phyloP scores from a whole-genome alignment of 805 yeast genomes.

The Candida peoriensis region DNA sequence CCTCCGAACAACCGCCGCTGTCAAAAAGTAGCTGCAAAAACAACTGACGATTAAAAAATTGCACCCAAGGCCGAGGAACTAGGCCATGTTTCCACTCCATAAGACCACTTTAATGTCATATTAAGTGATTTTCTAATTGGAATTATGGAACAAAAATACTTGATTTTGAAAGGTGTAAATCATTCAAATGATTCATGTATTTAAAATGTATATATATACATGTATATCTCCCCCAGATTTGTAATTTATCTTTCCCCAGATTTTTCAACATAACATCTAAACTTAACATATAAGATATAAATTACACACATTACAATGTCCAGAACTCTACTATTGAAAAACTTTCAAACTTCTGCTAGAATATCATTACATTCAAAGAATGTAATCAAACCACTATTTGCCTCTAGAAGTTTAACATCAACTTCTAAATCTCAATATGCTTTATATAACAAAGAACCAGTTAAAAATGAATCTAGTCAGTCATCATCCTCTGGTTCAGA shows the following conservation, averaged over 20 bases:
- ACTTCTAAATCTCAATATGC: slow-evolving; percentile 16
- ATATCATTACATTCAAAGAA: slow-evolving; percentile 16
- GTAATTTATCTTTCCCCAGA: not conserved
- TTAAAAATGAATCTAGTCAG: slow-evolving; percentile 3
- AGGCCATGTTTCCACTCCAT: too few relatives aligned
- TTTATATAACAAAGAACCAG: slow-evolving; percentile 21
- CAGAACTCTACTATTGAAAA: slow-evolving; percentile 18
- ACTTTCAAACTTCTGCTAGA: slow-evolving; percentile 24
- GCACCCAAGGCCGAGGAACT: too few relatives aligned
- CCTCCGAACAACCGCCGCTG: too few relatives aligned
- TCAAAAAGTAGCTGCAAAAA: too few relatives aligned
- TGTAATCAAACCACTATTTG: slow-evolving; percentile 9
- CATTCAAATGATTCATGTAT: not conserved
- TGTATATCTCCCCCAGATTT: not conserved
- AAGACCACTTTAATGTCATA: too few relatives aligned
- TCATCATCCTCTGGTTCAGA: slow-evolving; percentile 8
- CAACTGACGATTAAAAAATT: too few relatives aligned
- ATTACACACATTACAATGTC: slow-evolving; percentile 8
- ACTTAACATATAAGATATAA: not conserved
- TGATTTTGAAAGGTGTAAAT: too few relatives aligned
- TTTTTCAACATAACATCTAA: not conserved
- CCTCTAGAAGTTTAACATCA: slow-evolving; percentile 11
- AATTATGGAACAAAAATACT: too few relatives aligned
- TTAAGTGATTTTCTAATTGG: too few relatives aligned
- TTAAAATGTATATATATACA: slow-evolving; percentile 4